A percentile compares a stretch with the other conserved stretches of the same genome.
Conservation (phyloP, 495 filamentous ascomycete genomes). For the Hypoxylon rickii region DNA sequence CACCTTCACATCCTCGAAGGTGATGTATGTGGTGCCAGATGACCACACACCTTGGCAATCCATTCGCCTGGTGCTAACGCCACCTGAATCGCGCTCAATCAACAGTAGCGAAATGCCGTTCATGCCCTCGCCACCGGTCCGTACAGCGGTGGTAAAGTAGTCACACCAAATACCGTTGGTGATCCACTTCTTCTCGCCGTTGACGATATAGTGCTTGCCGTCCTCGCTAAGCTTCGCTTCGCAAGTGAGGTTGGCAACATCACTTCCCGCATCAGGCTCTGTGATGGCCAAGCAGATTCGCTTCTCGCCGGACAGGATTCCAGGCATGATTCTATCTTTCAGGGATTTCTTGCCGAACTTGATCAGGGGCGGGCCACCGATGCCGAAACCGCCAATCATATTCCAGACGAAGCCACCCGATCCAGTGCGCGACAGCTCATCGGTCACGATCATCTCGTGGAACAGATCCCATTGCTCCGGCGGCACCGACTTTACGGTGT, state of each 20-base stretch:
- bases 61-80: slow-evolving; percentile 92
- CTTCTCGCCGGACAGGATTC: slow-evolving; percentile 89
- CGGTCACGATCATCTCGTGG: slow-evolving; percentile 93
- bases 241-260: slow-evolving; percentile 93
- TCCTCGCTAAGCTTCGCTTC: slow-evolving; percentile 92
- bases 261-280: slow-evolving; percentile 63
- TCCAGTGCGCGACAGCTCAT: slow-evolving; percentile 85
- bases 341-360: slow-evolving; percentile 90
- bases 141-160: slow-evolving; percentile 96
- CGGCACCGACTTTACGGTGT: slow-evolving; percentile 74
- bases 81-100: slow-evolving; percentile 74
- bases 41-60: slow-evolving; percentile 98
- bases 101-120: slow-evolving; percentile 87
- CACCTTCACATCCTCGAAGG: slow-evolving; percentile 98
- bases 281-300: slow-evolving; percentile 76
- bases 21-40: slow-evolving; percentile 93
- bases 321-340: slow-evolving; percentile 76
- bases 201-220: slow-evolving; percentile 99
- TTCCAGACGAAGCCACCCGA: slow-evolving; percentile 99
- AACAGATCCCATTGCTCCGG: slow-evolving; percentile 96
- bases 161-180: slow-evolving; percentile 96
- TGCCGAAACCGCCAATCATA: slow-evolving; percentile 90
- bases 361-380: slow-evolving; percentile 87
- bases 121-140: slow-evolving; percentile 86
- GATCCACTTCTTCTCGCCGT: slow-evolving; percentile 99